Evolutionary conservation across 2,329 filamentous ascomycete genomes (phyloP), one percentile per base, ranked within the genome.

Genomic region (Penicillium hordei): DNA sequence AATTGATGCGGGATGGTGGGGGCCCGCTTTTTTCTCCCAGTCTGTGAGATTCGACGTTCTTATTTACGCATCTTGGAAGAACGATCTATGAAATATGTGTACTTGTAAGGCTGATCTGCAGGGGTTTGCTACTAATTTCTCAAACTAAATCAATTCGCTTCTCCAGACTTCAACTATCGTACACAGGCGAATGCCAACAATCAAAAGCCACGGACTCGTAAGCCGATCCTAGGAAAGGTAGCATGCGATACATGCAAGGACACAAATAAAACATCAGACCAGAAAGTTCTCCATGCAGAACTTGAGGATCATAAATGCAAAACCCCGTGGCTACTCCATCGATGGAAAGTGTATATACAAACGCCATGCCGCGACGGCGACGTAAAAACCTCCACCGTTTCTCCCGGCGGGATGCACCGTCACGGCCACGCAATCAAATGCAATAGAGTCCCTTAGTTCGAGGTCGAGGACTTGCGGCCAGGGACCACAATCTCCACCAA

Each of bases 401-500:
- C 12, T 45, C 29, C 49, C 4, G 10, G 29, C 8, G 4, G 15
- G 27, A 19, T 44, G 10, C 23, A 46, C 50, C 29, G 29, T 45
- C 50, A 36, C 10, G 39, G 33, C 50, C 50, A 45, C 21, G 50
- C 29, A 52, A 45, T 45, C 40, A 52, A 52, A 52, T 45, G 50
- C 31, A 52, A 56, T 52, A 52, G 23, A 38, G 9, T 33, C 31
- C 31, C 19, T 38, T 64, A 64, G 48, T 64, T 62, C 12, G 64
- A 64, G 21, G 62, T 60, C 34, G 70, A 72, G 50, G 71, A 65
- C 60, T 74, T 76, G 51, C 70, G 73, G 42, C 75, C 72, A 34
- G 76, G 77, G 40, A 79, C 76, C 31, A 78, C 60, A 45, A 79
- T 80, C 59, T 79, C 77, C 25, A 79, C 76, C 29, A 80, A 66